A percentile compares a stretch with the other conserved stretches of the same genome.
Conservation (phyloP, 768 basidiomycete genomes). For the Hericium rajendrae region DNA sequence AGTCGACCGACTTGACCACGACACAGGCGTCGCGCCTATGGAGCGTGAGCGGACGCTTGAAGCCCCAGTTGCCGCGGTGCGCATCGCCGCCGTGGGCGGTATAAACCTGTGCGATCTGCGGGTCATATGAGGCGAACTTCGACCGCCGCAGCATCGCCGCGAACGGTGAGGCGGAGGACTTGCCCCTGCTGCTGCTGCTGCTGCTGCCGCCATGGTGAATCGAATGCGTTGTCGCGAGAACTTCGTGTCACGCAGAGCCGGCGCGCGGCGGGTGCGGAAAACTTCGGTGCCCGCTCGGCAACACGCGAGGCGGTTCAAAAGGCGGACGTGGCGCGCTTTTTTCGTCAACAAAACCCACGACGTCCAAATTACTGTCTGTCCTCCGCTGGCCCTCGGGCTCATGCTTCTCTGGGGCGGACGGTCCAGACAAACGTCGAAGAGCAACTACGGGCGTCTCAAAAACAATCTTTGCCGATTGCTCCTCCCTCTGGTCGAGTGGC, state of each 20-base stretch:
- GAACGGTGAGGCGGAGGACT: slow-evolving; percentile 53
- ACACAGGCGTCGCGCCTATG: slow-evolving; percentile 56
- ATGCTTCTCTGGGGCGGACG: slow-evolving; percentile 44
- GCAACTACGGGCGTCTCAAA: slow-evolving; percentile 53
- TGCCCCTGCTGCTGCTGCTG: not conserved
- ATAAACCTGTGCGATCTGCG: slow-evolving; percentile 69
- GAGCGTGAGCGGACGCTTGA: slow-evolving; percentile 73
- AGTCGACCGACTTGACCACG: slow-evolving; percentile 59
- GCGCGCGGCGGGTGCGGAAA: not conserved
- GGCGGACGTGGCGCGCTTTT: slow-evolving; percentile 3
- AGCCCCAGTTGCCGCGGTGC: slow-evolving; percentile 73
- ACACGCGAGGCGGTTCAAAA: slow-evolving; percentile 4
- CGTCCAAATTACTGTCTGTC: slow-evolving; percentile 79
- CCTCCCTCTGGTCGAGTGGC: slow-evolving; percentile 84
- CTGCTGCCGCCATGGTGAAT: not conserved
- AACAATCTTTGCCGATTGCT: slow-evolving; percentile 90
- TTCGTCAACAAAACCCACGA: slow-evolving; percentile 33
- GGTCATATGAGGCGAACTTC: slow-evolving; percentile 75
- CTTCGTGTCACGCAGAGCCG: not conserved
- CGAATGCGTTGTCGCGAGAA: not conserved
- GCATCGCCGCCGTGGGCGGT: slow-evolving; percentile 59
- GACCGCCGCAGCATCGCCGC: slow-evolving; percentile 70
- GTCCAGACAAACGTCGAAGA: slow-evolving; percentile 93
- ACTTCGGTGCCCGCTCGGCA: slow-evolving; percentile 5
- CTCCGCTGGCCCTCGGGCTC: slow-evolving; percentile 32